A percentile compares a stretch with the other conserved stretches of the same genome.
These are phyloP conservation scores for Vigna reflexopilosa DNA, from an alignment of 306 rosid genomes.

Conservation along the genomic window DNA sequence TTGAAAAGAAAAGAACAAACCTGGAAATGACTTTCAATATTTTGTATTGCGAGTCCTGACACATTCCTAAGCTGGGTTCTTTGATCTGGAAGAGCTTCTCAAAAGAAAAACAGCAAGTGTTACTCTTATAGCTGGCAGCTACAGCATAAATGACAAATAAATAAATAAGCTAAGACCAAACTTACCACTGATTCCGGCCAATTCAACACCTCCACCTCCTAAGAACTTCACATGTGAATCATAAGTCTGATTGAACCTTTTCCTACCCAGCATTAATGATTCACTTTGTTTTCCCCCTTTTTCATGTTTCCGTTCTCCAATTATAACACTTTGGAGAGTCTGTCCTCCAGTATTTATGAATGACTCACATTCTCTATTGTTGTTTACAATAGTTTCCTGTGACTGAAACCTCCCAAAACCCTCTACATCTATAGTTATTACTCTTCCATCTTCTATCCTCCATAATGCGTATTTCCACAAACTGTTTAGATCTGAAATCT, in stretches of 20 bases:
- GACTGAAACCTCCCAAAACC: background rate
- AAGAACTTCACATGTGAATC: constrained; percentile 48
- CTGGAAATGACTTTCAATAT: constrained; percentile 54
- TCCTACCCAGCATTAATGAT: constrained; percentile 27
- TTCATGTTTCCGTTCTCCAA: constrained; percentile 19
- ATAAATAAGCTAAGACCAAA: constrained; percentile 7
- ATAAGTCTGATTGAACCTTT: constrained; percentile 48
- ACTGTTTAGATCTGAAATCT: constrained; percentile 30
- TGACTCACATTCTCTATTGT: constrained; percentile 1
- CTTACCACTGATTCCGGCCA: constrained; percentile 52
- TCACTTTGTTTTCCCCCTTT: background rate
- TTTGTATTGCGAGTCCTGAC: constrained; percentile 47
- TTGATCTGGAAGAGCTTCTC: constrained; percentile 52
- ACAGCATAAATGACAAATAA: constrained; percentile 5
- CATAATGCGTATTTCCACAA: constrained; percentile 51
- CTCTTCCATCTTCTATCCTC: background rate
- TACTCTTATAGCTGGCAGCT: background rate
- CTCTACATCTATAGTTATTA: background rate
- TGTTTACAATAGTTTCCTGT: background rate
- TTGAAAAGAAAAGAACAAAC: constrained; percentile 38
- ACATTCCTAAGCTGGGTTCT: constrained; percentile 52
- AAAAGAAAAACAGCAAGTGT: constrained; percentile 37
- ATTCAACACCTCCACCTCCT: constrained; percentile 43
- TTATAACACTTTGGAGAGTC: constrained; percentile 11
- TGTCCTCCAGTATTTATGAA: constrained; percentile 6